phyloP scores from a whole-genome alignment of 805 yeast species.

The Candida mattraensis region DNA sequence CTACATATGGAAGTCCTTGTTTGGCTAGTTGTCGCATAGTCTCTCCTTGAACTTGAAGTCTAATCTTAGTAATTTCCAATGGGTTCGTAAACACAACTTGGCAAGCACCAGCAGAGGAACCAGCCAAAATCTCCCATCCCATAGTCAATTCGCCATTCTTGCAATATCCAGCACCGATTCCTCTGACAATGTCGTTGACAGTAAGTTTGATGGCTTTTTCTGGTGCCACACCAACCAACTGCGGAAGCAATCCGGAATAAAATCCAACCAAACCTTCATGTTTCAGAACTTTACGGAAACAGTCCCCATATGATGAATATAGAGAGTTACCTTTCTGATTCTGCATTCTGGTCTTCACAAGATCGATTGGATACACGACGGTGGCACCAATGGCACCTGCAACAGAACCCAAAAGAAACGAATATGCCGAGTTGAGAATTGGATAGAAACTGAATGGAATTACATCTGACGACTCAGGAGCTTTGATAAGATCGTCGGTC shows the following conservation, averaged over 20 bases:
- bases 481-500: slow-evolving; percentile 54
- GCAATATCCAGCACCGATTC: slow-evolving; percentile 56
- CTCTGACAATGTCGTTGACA: slow-evolving; percentile 85
- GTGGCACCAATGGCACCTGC: slow-evolving; percentile 99
- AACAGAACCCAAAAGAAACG: slow-evolving; percentile 85
- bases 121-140: slow-evolving; percentile 76
- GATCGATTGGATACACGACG: slow-evolving; percentile 93
- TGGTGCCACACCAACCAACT: slow-evolving; percentile 95
- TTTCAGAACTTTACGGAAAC: slow-evolving; percentile 72
- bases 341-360: slow-evolving; percentile 96
- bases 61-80: slow-evolving; percentile 89
- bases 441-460: slow-evolving; percentile 48
- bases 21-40: slow-evolving; percentile 39
- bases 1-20: slow-evolving; percentile 31
- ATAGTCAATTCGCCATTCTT: slow-evolving; percentile 49
- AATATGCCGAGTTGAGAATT: slow-evolving; percentile 83
- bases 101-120: slow-evolving; percentile 94
- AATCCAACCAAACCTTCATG: slow-evolving; percentile 83
- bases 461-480: slow-evolving; percentile 44
- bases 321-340: slow-evolving; percentile 75
- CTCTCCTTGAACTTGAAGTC: slow-evolving; percentile 92
- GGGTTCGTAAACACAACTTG: slow-evolving; percentile 97
- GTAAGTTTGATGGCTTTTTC: slow-evolving; percentile 97
- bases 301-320: slow-evolving; percentile 81
- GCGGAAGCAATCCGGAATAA: slow-evolving; percentile 92